Evolutionary conservation across 169 alveolate species (phyloP), one percentile per base, ranked within the genome.

Genomic region (Eimeria sp.): DNA sequence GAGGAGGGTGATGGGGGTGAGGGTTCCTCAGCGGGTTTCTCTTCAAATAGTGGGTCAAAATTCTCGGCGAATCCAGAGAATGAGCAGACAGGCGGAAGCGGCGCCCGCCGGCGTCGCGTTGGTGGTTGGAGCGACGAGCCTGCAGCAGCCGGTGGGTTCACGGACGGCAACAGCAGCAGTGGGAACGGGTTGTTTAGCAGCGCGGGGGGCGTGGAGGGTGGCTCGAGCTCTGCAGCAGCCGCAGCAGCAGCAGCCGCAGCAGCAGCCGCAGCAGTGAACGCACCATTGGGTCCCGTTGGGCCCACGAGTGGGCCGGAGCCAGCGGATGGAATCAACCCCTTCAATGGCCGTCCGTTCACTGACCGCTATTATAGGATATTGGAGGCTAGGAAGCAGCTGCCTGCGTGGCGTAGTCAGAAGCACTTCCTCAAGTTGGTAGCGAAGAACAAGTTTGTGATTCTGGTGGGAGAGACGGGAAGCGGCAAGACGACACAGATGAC

Each of bases 401-500:
- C 99, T 9, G 99, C 99, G 83, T 98, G 99, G 99, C 65, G 94
- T 63, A 99, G 98, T 34, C 90, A 98, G 89, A 97, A 96, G 95
- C 90, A 98, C 84, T 98, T 98, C 83, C 88, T 98, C 76, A 98
- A 98, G 67, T 96, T 98, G 40, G 97, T 98, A 67, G 96, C 97
- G 45, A 96, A 98, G 90, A 98, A 98, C 40, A 97, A 78, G 43
- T 96, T 96, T 87, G 54, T 83, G 97, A 65, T 98, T 20, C 97
- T 98, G 34, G 99, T 97, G 63, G 99, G 99, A 3, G 99, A 99
- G 89, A 99, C 99, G 40, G 99, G 99, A 1, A 98, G 99, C 93
- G 99, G 99, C 10, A 99, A 99, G 97, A 99, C 99, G 47, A 99
- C 99, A 11, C 99, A 99, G 97, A 98, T 99, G 95, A 99, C 99